Conservation (phyloP, 2,329 filamentous ascomycete species). For the Byssochlamys sp. region DNA sequence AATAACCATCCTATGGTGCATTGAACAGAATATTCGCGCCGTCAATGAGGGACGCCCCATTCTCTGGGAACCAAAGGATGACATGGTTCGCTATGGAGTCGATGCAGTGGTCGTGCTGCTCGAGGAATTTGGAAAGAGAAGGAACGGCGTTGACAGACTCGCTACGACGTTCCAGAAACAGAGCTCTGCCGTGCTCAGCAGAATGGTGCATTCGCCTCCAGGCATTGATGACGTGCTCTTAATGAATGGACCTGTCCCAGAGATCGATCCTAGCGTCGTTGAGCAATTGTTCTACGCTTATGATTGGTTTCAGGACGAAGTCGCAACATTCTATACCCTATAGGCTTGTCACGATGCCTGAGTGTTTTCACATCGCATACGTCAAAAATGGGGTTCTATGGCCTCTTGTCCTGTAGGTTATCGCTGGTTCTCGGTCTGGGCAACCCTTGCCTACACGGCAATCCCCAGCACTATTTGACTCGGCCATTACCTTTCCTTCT, state of each 20-base stretch:
- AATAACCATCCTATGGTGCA: slow-evolving; percentile 32
- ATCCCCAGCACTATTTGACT: not conserved
- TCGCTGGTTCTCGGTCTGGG: not conserved
- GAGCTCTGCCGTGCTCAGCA: slow-evolving; percentile 29
- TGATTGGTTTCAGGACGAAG: slow-evolving; percentile 32
- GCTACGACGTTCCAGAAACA: slow-evolving; percentile 30
- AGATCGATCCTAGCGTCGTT: slow-evolving; percentile 27
- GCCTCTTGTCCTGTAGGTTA: not conserved
- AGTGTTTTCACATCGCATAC: not conserved
- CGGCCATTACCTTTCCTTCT: not conserved
- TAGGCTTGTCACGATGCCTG: slow-evolving; percentile 4
- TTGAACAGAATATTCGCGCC: slow-evolving; percentile 29
- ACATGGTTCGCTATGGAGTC: slow-evolving; percentile 27
- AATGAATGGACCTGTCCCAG: slow-evolving; percentile 23
- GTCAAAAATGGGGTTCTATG: not conserved
- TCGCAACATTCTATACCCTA: slow-evolving; percentile 31
- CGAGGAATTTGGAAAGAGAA: slow-evolving; percentile 30
- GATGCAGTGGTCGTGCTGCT: slow-evolving; percentile 28
- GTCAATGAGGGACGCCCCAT: slow-evolving; percentile 19
- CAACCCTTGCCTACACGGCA: not conserved
- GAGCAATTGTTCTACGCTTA: slow-evolving; percentile 30
- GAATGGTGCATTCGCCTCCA: slow-evolving; percentile 21
- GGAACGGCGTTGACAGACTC: slow-evolving; percentile 27
- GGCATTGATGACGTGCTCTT: slow-evolving; percentile 27
- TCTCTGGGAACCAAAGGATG: slow-evolving; percentile 27